phyloP scores from a whole-genome alignment of 1,284 basidiomycete genomes.

The Earliella scabrosa region DNA sequence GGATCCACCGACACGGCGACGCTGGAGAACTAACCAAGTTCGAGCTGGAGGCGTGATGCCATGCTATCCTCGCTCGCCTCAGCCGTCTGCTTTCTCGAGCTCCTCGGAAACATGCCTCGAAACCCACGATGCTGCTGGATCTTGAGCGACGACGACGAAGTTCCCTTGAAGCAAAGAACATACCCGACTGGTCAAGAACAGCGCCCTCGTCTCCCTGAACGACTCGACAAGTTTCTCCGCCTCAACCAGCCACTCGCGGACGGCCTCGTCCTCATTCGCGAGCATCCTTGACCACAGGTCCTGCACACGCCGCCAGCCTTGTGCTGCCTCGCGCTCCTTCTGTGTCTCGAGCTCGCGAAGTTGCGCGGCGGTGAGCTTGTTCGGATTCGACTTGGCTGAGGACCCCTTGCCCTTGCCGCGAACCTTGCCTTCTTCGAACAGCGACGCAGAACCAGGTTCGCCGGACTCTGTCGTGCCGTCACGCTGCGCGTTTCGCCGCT shows the following conservation, averaged over 20 bases:
- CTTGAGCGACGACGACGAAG: constrained; percentile 23
- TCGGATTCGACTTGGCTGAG: constrained; percentile 37
- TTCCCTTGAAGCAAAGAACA: constrained; percentile 36
- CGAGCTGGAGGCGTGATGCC: constrained; percentile 74
- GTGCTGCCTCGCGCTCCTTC: constrained; percentile 63
- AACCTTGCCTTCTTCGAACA: constrained; percentile 57
- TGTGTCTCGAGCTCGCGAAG: constrained; percentile 61
- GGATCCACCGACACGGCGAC: too few relatives aligned
- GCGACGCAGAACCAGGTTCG: constrained; percentile 41
- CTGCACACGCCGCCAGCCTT: constrained; percentile 52
- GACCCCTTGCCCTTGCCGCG: constrained; percentile 38
- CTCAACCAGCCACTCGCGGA: constrained; percentile 78
- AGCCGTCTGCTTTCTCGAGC: constrained; percentile 46
- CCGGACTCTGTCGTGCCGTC: constrained; percentile 28
- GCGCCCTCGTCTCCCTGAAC: constrained; percentile 83
- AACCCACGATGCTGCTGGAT: constrained; percentile 42
- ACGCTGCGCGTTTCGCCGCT: constrained; percentile 44
- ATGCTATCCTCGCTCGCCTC: constrained; percentile 75
- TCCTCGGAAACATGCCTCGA: constrained; percentile 68
- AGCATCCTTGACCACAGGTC: constrained; percentile 51
- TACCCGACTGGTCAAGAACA: constrained; percentile 81
- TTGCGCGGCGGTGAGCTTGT: constrained; percentile 56
- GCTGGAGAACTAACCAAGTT: constrained; percentile 67
- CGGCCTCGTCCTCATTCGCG: constrained; percentile 43
- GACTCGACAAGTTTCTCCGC: constrained; percentile 88